A percentile compares a stretch with the other conserved stretches of the same genome.
phyloP scores from a whole-genome alignment of 106 monocot species.

The Alisma plantagoaquatica region DNA sequence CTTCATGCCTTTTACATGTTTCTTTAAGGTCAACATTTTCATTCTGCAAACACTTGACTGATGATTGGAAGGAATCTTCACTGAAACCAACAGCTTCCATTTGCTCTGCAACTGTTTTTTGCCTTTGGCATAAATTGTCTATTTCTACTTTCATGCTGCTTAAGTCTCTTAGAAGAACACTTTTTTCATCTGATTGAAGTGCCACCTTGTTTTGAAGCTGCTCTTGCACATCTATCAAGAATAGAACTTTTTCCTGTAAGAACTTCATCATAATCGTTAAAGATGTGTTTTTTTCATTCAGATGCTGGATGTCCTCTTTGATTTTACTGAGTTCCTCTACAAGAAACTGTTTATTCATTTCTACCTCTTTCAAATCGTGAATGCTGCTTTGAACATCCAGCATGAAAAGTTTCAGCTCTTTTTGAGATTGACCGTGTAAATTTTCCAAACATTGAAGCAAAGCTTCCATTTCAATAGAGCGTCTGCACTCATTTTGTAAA shows the following conservation, averaged over 20 bases:
- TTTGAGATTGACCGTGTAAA: constrained; percentile 20
- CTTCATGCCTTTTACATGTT: constrained; percentile 29
- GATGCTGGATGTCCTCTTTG: constrained; percentile 26
- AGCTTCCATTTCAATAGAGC: constrained; percentile 24
- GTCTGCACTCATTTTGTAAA: constrained; percentile 23
- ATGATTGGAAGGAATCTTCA: constrained; percentile 31
- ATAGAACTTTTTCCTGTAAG: constrained; percentile 19
- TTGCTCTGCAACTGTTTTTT: constrained; percentile 28
- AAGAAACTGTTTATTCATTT: constrained; percentile 11
- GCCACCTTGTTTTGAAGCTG: constrained; percentile 11
- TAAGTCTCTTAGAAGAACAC: constrained; percentile 7
- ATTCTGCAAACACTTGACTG: constrained; percentile 38
- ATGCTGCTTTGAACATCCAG: constrained; percentile 8
- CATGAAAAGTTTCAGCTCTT: constrained; percentile 6
- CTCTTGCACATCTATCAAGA: constrained; percentile 7
- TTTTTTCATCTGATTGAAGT: not conserved
- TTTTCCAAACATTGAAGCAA: constrained; percentile 28
- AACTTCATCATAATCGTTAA: constrained; percentile 23
- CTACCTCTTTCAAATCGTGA: constrained; percentile 13
- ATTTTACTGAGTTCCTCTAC: constrained; percentile 37
- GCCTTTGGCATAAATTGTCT: constrained; percentile 21
- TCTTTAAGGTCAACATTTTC: constrained; percentile 35
- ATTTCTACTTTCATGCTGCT: constrained; percentile 13
- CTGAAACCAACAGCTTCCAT: constrained; percentile 25
- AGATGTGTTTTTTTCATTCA: constrained; percentile 36